Conservation (phyloP, 2,329 filamentous ascomycete genomes). For the Fusarium protoensiforme region DNA sequence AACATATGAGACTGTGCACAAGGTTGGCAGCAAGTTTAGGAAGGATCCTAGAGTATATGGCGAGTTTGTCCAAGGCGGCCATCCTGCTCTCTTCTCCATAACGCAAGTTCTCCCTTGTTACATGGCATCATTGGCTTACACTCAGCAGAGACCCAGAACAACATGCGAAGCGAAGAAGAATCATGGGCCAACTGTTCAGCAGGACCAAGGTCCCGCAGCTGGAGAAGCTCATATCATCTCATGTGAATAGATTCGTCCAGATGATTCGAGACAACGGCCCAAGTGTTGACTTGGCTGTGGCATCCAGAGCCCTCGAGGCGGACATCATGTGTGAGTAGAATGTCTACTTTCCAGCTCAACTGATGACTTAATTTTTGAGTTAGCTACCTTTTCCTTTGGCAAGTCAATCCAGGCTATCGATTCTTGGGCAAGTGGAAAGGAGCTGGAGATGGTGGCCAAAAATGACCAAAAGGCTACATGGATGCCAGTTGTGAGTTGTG, state of each 20-base stretch:
- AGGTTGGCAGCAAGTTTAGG: slow-evolving; percentile 35
- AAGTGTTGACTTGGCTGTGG: neutral
- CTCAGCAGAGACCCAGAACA: slow-evolving; percentile 34
- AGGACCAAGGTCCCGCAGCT: slow-evolving; percentile 41
- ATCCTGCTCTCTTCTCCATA: slow-evolving; percentile 44
- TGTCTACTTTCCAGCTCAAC: neutral
- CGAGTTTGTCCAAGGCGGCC: slow-evolving; percentile 42
- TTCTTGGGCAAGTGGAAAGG: slow-evolving; percentile 34
- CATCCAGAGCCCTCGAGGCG: slow-evolving; percentile 24
- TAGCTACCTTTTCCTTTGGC: slow-evolving; percentile 44
- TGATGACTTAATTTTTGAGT: neutral
- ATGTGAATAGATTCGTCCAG: slow-evolving; percentile 31
- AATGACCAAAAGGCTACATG: slow-evolving; percentile 45
- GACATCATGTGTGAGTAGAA: slow-evolving; percentile 28
- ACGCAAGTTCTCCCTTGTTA: slow-evolving; percentile 20
- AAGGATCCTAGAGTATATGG: slow-evolving; percentile 44
- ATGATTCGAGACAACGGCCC: neutral
- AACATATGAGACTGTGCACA: slow-evolving; percentile 40
- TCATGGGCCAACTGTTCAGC: slow-evolving; percentile 45
- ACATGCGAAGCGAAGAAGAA: slow-evolving; percentile 42
- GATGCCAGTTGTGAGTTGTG: slow-evolving; percentile 40
- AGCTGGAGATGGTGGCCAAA: slow-evolving; percentile 39
- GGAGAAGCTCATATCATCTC: slow-evolving; percentile 37
- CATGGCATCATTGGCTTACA: slow-evolving; percentile 1
- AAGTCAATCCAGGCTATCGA: slow-evolving; percentile 34